Conservation (phyloP, 2,329 filamentous ascomycete genomes). For the Knufia fluminis region DNA sequence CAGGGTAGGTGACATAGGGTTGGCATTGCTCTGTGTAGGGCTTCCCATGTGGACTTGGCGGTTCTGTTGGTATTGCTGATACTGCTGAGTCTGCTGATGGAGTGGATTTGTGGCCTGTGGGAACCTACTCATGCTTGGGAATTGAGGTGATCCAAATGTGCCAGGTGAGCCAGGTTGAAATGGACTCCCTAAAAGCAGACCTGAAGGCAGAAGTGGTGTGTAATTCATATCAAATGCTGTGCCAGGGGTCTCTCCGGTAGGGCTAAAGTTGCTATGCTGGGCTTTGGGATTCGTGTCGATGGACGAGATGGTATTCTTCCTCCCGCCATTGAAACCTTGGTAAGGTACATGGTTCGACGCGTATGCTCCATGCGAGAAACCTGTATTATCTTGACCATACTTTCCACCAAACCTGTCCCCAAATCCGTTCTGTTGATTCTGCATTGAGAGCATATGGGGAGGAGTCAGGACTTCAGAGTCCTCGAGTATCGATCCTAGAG, state of each 20-base stretch:
- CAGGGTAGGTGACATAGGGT: slow-evolving; percentile 63
- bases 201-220: slow-evolving; percentile 86
- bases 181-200: slow-evolving; percentile 87
- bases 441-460: slow-evolving; percentile 61
- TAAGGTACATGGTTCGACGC: slow-evolving; percentile 65
- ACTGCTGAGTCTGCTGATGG: slow-evolving; percentile 48
- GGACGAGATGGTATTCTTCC: slow-evolving; percentile 72
- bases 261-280: slow-evolving; percentile 45
- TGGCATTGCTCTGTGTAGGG: slow-evolving; percentile 61
- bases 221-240: slow-evolving; percentile 97
- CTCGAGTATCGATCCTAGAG: slow-evolving; percentile 3
- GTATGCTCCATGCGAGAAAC: slow-evolving; percentile 88
- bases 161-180: slow-evolving; percentile 93
- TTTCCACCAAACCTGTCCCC: slow-evolving; percentile 41
- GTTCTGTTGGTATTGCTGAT: slow-evolving; percentile 49
- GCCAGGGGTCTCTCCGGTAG: slow-evolving; percentile 68
- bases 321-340: slow-evolving; percentile 72
- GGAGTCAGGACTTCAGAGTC: slow-evolving; percentile 8
- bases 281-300: slow-evolving; percentile 76
- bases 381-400: slow-evolving; percentile 62
- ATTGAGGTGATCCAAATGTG: slow-evolving; percentile 83
- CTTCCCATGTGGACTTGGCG: slow-evolving; percentile 50
- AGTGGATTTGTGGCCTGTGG: slow-evolving; percentile 49
- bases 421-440: slow-evolving; percentile 52
- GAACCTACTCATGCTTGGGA: slow-evolving; percentile 73